Conservation (phyloP, 2,329 filamentous ascomycete species). For the Talaromyces sp. region DNA sequence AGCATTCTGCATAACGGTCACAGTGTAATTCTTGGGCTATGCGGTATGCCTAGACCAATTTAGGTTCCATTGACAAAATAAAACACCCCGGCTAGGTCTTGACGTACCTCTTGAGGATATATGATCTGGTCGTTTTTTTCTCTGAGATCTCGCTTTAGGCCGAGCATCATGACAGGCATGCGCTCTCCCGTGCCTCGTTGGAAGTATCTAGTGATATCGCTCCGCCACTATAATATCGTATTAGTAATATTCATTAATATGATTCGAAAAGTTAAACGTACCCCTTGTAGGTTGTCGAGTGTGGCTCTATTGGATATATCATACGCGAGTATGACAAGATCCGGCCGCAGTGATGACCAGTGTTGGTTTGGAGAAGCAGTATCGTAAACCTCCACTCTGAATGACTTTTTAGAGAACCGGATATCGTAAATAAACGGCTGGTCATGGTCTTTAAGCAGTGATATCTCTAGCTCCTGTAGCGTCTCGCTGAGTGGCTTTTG, state of each 20-base stretch:
- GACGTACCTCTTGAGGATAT: constrained; percentile 36
- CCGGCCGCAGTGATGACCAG: constrained; percentile 49
- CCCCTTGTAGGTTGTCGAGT: constrained; percentile 41
- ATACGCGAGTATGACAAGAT: constrained; percentile 54
- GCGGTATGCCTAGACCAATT: constrained; percentile 38
- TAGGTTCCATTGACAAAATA: neutral
- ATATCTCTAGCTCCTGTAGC: constrained; percentile 26
- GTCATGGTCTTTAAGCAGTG: constrained; percentile 47
- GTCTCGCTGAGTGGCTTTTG: constrained; percentile 1
- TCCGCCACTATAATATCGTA: constrained; percentile 31
- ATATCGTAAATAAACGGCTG: constrained; percentile 57
- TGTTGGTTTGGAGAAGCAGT: constrained; percentile 50
- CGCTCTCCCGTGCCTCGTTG: constrained; percentile 38
- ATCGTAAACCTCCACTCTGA: constrained; percentile 52
- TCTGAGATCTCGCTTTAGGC: constrained; percentile 53
- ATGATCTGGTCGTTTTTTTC: constrained; percentile 39
- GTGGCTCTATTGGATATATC: constrained; percentile 50
- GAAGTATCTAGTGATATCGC: constrained; percentile 44
- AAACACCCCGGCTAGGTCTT: neutral
- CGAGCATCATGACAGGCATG: constrained; percentile 54
- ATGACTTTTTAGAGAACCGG: constrained; percentile 49
- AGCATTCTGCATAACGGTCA: constrained; percentile 59
- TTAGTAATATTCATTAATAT: neutral
- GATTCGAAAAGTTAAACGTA: constrained; percentile 12
- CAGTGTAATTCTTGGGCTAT: constrained; percentile 56